These are phyloP conservation scores for Citrus unshiu DNA, from an alignment of 345 rosid species.

Conservation along the genomic window DNA sequence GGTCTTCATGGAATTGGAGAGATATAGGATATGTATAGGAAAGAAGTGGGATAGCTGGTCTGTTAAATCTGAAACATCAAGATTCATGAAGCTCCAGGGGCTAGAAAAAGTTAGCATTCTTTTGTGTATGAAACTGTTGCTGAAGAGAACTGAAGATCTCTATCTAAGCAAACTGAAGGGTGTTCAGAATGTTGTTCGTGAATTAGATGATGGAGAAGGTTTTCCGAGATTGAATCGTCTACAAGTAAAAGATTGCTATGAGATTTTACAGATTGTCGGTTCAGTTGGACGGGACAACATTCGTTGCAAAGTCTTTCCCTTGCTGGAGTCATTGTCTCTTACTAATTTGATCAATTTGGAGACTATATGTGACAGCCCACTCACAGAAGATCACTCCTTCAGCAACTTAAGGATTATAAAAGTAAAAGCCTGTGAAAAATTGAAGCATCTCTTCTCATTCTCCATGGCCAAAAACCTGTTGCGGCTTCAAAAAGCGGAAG, in stretches of 20 bases:
- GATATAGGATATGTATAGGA: not conserved
- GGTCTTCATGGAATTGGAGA: not conserved
- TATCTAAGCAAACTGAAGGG: not conserved
- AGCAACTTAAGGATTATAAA: slow-evolving; percentile 4
- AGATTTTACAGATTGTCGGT: not conserved
- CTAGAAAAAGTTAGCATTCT: not conserved
- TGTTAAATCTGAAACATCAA: not conserved
- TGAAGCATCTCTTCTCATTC: slow-evolving; percentile 14
- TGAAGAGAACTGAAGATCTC: slow-evolving; percentile 18
- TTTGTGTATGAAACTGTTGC: not conserved
- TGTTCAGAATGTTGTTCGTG: no score
- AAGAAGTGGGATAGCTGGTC: not conserved
- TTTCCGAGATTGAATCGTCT: slow-evolving; percentile 18
- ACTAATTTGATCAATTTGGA: slow-evolving; percentile 1
- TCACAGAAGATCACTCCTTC: not conserved
- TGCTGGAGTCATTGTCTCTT: slow-evolving; percentile 6
- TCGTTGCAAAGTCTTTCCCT: not conserved
- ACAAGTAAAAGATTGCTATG: not conserved
- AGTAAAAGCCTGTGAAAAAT: slow-evolving; percentile 1
- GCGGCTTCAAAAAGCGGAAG: no score
- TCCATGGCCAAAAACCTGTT: not conserved
- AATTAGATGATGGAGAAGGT: not conserved
- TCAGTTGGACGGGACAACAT: not conserved
- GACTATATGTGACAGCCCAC: slow-evolving; percentile 7
- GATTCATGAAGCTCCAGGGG: slow-evolving; percentile 1